Percentiles rank a stretch among this genome's conserved stretches.
These are phyloP conservation scores for Ajuga reptans DNA, from an alignment of 305 asterid genomes.

Conservation along the genomic window DNA sequence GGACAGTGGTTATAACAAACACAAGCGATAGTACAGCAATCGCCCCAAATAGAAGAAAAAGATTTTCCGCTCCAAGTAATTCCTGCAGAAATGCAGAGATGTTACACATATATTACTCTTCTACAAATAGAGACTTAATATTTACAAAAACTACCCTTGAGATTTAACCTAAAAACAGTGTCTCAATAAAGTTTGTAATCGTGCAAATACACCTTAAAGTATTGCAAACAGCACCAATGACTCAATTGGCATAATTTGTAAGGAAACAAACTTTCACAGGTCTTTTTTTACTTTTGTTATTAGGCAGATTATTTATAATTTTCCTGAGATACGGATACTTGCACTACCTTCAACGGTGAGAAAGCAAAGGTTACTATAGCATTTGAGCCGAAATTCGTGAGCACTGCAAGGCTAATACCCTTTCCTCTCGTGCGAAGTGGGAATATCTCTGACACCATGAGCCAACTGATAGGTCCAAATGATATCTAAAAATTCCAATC, in stretches of 20 bases:
- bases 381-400: slow-evolving; percentile 85
- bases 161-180: neutral
- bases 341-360: slow-evolving; percentile 74
- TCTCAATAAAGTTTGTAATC: neutral
- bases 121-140: neutral
- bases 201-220: neutral
- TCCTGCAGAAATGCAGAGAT: slow-evolving; percentile 44
- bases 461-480: slow-evolving; percentile 98
- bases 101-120: neutral
- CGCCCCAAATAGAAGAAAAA: slow-evolving; percentile 79
- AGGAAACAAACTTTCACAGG: neutral
- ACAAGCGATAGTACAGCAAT: slow-evolving; percentile 61
- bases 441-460: slow-evolving; percentile 97
- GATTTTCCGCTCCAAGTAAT: slow-evolving; percentile 79
- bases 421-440: slow-evolving; percentile 93
- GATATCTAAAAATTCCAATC: slow-evolving; percentile 52
- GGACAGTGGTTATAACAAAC: slow-evolving; percentile 58
- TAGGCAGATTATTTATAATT: neutral
- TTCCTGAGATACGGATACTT: neutral
- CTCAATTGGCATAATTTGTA: neutral
- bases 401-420: slow-evolving; percentile 97
- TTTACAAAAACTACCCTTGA: neutral
- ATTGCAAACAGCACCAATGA: neutral
- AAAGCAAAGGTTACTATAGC: slow-evolving; percentile 92
- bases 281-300: neutral